Base-by-base conservation (phyloP, 345 rosid genomes). In the Rhodamnia argentea region DNA sequence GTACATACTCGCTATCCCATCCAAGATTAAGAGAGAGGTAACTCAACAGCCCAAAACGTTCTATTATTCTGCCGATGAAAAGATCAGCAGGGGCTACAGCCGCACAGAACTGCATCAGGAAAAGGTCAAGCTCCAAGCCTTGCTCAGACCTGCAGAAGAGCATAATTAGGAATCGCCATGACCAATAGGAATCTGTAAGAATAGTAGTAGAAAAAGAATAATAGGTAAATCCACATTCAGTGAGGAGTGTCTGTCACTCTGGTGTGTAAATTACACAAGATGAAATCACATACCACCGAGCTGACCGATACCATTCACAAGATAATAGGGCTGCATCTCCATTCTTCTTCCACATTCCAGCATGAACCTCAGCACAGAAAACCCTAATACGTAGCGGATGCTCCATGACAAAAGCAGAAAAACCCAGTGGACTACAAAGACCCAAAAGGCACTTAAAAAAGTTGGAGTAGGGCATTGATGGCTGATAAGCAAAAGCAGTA, bases 311-410 rank as follows among this genome's bases (percentile, higher is more conserved):
- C 95, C 93, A 96, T 85, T 96, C 96, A 83, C 89, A 90, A 88
- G 93, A 90, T 85, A 94, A 86, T 88, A 91, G 52, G 62, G 96
- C 96, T 88, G 94, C 87, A 88, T 97, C 99, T 82, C 93, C 98
- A 89, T 97, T 96, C 94, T 91, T 97, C 87, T 91, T 93, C 99
- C 99, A 97, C 99, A 96, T 95, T 90, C 98, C 98, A 86, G 98
- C 98, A 84, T 89, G 93, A 88, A 97, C 95, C 87, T 97, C 92
- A 50, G 99, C 95, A 90, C 95, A 95, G 85, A 97, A 97, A 47
- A 93, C 99, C 93, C 98, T 94, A 86, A 92, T 89, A 74, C 95
- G 99, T 75, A 97, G 88, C 84, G 96, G 96, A 91, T 96, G 96
- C 92, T 96, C 99, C 99, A 96, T 95, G 86, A 93, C 87, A 87